Evolutionary conservation across 495 filamentous ascomycete genomes (phyloP).

Genomic region (Sporormia fimetaria): DNA sequence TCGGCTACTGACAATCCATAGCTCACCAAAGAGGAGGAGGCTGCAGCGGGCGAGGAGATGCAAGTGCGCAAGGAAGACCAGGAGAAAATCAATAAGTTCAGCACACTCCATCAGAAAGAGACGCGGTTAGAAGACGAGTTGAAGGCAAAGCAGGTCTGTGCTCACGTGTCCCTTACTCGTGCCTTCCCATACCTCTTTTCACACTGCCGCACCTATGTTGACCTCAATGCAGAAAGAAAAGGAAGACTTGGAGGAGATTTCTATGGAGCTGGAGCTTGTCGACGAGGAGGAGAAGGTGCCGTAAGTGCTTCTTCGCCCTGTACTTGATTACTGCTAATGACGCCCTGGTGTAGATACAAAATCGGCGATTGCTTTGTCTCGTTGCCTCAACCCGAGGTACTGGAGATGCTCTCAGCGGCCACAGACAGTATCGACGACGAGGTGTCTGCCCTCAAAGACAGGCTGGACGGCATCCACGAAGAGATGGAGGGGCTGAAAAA

Average conservation of each 20-base stretch:
- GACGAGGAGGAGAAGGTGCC: conserved; percentile 90
- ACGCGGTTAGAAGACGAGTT: conserved; percentile 66
- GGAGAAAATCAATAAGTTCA: conserved; percentile 97
- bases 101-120: conserved; percentile 81
- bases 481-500: conserved; percentile 84
- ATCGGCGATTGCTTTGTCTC: conserved; percentile 92
- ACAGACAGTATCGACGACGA: conserved; percentile 63
- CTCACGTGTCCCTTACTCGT: background rate
- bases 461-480: conserved; percentile 58
- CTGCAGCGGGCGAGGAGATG: conserved; percentile 55
- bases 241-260: conserved; percentile 89
- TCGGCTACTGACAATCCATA: conserved; percentile 29
- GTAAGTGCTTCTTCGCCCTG: conserved; percentile 39
- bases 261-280: conserved; percentile 80
- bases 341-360: conserved; percentile 58
- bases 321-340: conserved; percentile 7
- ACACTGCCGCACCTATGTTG: background rate
- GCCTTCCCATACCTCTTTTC: conserved; percentile 2
- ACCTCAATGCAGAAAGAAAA: conserved; percentile 70
- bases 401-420: conserved; percentile 64
- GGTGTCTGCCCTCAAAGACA: conserved; percentile 63
- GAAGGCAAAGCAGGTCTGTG: conserved; percentile 64
- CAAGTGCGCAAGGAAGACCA: conserved; percentile 94
- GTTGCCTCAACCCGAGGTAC: conserved; percentile 69
- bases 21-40: conserved; percentile 90